These are phyloP conservation scores for Penicillium paxilli DNA, from an alignment of 495 filamentous ascomycete species.

Conservation along the genomic window DNA sequence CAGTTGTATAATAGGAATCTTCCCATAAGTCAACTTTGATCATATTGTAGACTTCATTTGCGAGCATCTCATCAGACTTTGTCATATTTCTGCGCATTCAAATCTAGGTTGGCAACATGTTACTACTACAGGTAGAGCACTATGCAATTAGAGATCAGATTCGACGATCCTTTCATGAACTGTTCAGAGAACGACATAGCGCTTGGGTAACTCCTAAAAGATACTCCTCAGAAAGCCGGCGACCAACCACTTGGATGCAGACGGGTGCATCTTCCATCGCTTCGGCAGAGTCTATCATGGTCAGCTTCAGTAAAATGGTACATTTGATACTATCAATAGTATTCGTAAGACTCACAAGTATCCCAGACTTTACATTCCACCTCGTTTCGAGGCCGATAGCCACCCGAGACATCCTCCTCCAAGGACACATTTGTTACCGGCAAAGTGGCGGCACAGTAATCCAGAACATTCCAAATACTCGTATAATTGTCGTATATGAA, in stretches of 20 bases:
- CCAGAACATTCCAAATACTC: slow-evolving; percentile 3
- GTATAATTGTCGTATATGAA: slow-evolving; percentile 5
- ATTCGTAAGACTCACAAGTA: background rate
- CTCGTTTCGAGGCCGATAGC: background rate
- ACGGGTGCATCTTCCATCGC: background rate
- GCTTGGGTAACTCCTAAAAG: background rate
- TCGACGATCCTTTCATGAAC: too few species aligned
- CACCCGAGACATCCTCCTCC: background rate
- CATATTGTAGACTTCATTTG: too few species aligned
- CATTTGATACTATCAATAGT: background rate
- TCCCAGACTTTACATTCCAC: background rate
- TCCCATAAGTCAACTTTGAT: too few species aligned
- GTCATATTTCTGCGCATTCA: too few species aligned
- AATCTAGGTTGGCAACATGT: too few species aligned
- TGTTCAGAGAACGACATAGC: too few species aligned
- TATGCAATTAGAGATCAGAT: too few species aligned
- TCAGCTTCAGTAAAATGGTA: background rate
- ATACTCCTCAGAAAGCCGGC: slow-evolving; percentile 2
- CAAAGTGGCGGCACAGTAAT: slow-evolving; percentile 1
- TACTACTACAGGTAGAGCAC: too few species aligned
- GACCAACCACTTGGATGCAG: background rate
- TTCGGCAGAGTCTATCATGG: background rate
- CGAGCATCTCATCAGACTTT: too few species aligned
- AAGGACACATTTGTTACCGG: background rate
- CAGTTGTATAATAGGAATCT: too few species aligned